Evolutionary conservation across 306 rosid species (phyloP).

Genomic region (Lathyrus sativus): DNA sequence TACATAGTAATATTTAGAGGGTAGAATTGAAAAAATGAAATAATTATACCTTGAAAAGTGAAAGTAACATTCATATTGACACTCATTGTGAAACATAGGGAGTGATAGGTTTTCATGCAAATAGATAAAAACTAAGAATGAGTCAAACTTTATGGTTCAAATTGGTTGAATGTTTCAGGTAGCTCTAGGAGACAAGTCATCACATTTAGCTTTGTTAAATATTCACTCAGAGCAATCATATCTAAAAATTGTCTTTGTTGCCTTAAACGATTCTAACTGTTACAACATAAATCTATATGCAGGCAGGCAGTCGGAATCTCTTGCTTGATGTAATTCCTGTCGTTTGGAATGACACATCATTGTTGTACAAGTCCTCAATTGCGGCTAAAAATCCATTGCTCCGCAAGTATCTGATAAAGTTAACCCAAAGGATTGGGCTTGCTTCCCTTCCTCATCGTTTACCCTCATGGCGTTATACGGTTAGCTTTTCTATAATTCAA

Average conservation of each 20-base stretch:
- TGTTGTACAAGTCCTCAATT: conserved; percentile 69
- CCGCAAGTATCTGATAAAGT: conserved; percentile 84
- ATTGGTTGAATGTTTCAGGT: not conserved
- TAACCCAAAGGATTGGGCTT: conserved; percentile 86
- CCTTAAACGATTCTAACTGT: conserved; percentile 41
- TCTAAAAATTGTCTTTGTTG: conserved; percentile 9
- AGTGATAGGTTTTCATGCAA: conserved; percentile 4
- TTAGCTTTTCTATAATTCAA: conserved; percentile 44
- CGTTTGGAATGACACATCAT: conserved; percentile 77
- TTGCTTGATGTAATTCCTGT: conserved; percentile 66
- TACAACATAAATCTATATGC: conserved; percentile 48
- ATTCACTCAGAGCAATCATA: not conserved
- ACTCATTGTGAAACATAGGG: too few relatives aligned
- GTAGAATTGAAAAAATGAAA: too few relatives aligned
- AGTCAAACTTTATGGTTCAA: conserved; percentile 20
- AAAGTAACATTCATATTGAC: too few relatives aligned
- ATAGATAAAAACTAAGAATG: conserved; percentile 28
- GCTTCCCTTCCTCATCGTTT: conserved; percentile 76
- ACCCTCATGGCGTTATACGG: conserved; percentile 88
- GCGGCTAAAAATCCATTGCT: conserved; percentile 80
- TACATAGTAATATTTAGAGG: too few relatives aligned
- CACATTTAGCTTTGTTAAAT: conserved; percentile 16
- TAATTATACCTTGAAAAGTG: too few relatives aligned
- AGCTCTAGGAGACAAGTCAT: conserved; percentile 20
- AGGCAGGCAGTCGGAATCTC: conserved; percentile 86